These are phyloP conservation scores for Teratosphaeria zuluensis DNA, from an alignment of 2,329 filamentous ascomycete species.

Conservation along the genomic window DNA sequence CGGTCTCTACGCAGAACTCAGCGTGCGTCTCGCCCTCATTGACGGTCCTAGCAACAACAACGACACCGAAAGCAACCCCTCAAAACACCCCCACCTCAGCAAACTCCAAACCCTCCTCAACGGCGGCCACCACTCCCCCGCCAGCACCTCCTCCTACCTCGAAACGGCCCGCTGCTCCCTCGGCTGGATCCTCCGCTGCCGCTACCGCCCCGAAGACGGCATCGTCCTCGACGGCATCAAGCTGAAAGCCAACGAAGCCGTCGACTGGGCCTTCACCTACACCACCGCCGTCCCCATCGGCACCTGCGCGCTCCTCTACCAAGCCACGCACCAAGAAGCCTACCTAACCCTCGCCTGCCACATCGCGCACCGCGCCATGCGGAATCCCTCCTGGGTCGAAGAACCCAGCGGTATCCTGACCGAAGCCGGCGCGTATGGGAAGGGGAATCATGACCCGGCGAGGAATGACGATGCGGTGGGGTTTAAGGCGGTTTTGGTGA, in stretches of 20 bases:
- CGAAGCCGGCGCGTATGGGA: slow-evolving; percentile 16
- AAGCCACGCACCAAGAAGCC: slow-evolving; percentile 9
- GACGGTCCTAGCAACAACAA: not conserved
- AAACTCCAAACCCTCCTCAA: slow-evolving; percentile 5
- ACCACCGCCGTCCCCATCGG: slow-evolving; percentile 19
- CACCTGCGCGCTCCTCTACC: slow-evolving; percentile 14
- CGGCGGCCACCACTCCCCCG: not conserved
- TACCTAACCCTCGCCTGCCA: slow-evolving; percentile 17
- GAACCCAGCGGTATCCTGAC: slow-evolving; percentile 16
- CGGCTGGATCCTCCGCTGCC: slow-evolving; percentile 18
- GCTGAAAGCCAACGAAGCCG: slow-evolving; percentile 12
- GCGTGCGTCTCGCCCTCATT: slow-evolving; percentile 14
- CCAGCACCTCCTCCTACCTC: slow-evolving; percentile 8
- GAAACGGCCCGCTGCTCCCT: slow-evolving; percentile 14
- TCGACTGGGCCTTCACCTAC: slow-evolving; percentile 22
- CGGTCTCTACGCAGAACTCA: slow-evolving; percentile 17
- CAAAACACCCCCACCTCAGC: slow-evolving; percentile 6
- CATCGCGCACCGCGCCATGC: slow-evolving; percentile 16
- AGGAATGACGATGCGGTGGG: slow-evolving; percentile 19
- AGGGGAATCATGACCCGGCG: slow-evolving; percentile 14
- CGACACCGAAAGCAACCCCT: not conserved
- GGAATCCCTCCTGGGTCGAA: slow-evolving; percentile 17
- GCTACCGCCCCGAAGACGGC: slow-evolving; percentile 15
- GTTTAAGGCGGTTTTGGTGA: slow-evolving; percentile 20
- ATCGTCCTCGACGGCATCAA: slow-evolving; percentile 19